Conservation (phyloP, 2,329 filamentous ascomycete species). For the Cytospora schulzeri region DNA sequence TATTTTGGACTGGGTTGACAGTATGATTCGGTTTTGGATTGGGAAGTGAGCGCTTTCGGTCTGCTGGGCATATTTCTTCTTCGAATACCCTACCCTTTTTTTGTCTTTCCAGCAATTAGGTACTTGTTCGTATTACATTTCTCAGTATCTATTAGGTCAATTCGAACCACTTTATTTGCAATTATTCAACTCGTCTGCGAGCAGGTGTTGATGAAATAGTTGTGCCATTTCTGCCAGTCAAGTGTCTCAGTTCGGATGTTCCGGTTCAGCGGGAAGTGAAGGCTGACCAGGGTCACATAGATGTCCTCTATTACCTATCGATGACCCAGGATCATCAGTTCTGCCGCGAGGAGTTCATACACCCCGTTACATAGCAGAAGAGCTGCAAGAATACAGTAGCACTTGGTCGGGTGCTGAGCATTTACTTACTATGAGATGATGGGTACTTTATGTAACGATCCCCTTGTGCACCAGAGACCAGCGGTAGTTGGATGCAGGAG, state of each 20-base stretch:
- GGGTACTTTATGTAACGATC: too few species aligned
- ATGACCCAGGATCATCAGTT: too few species aligned
- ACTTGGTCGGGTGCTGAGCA: too few species aligned
- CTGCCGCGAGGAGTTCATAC: too few species aligned
- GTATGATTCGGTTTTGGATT: neutral
- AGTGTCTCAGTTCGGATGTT: neutral
- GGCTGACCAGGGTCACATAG: too few species aligned
- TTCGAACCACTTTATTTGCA: neutral
- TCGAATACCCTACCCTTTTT: slow-evolving; percentile 14
- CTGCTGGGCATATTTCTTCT: slow-evolving; percentile 11
- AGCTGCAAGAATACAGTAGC: too few species aligned
- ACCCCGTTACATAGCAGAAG: too few species aligned
- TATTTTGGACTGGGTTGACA: neutral
- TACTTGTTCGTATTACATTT: neutral
- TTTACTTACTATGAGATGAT: too few species aligned
- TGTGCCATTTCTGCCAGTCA: neutral
- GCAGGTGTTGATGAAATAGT: neutral
- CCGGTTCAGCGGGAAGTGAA: too few species aligned
- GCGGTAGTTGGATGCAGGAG: too few species aligned
- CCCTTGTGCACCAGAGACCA: too few species aligned
- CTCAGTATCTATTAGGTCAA: neutral
- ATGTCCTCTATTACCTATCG: too few species aligned
- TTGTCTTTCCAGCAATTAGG: slow-evolving; percentile 5
- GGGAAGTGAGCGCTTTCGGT: neutral
- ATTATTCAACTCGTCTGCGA: neutral